These are phyloP conservation scores for Lunularia cruciata DNA, from an alignment of 225 moss, liverwort and hornwort species.

Conservation along the genomic window DNA sequence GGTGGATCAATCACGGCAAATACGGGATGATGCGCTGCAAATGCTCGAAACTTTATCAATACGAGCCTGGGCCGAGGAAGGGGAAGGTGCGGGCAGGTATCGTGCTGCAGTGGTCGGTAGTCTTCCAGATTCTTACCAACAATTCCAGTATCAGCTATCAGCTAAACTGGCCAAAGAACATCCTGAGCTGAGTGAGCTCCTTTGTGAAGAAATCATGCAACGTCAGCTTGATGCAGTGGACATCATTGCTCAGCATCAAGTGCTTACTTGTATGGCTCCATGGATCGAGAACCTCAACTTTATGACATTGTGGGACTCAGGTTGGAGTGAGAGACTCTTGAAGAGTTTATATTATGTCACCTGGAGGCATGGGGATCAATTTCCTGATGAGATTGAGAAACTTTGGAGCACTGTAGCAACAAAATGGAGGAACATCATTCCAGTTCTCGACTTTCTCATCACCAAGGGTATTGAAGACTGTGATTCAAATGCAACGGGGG, in stretches of 20 bases:
- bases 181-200: conserved; percentile 92
- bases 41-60: conserved; percentile 98
- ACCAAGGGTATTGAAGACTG: conserved; percentile 99
- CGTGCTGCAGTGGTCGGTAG: conserved; percentile 98
- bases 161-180: conserved; percentile 98
- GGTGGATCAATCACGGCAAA: conserved; percentile 93
- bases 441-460: conserved; percentile 96
- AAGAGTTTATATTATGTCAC: conserved; percentile 98
- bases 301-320: conserved; percentile 70
- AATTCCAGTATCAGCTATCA: conserved; percentile 96
- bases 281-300: conserved; percentile 99
- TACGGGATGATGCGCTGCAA: conserved; percentile 96
- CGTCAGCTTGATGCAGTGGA: conserved; percentile 99
- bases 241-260: conserved; percentile 99
- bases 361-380: conserved; percentile 98
- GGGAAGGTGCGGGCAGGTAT: conserved; percentile 93
- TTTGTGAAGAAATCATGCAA: conserved; percentile 99
- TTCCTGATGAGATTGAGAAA: conserved; percentile 99
- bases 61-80: conserved; percentile 98
- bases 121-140: conserved; percentile 98
- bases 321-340: conserved; percentile 95
- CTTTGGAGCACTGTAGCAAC: conserved; percentile 98
- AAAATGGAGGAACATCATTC: conserved; percentile 96
- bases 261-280: conserved; percentile 97
- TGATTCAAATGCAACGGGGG: conserved; percentile 95